Evolutionary conservation across 225 moss, liverwort and hornwort genomes (phyloP).

Genomic region (Takakia lepidozioides): DNA sequence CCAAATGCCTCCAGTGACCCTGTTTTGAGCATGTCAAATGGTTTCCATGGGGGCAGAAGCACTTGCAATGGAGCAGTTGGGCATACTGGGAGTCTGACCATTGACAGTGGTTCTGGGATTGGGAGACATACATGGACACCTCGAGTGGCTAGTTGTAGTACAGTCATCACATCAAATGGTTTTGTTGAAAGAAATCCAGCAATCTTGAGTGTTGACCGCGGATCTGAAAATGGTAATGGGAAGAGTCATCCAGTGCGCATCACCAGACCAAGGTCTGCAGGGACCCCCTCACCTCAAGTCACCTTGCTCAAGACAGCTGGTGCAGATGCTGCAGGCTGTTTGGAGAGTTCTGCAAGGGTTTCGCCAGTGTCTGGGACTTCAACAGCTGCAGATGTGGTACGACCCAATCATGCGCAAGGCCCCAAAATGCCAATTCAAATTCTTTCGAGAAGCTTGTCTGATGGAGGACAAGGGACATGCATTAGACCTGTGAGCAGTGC

Average conservation of each 20-base stretch:
- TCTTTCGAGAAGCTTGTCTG: slow-evolving; percentile 6
- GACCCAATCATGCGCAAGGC: slow-evolving; percentile 13
- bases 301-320: slow-evolving; percentile 19
- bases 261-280: slow-evolving; percentile 17
- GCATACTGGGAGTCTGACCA: slow-evolving; percentile 11
- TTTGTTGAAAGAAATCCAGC: slow-evolving; percentile 12
- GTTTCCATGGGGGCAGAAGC: slow-evolving; percentile 21
- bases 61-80: slow-evolving; percentile 24
- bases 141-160: slow-evolving; percentile 14
- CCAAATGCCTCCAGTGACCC: no score
- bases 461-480: slow-evolving; percentile 18
- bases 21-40: slow-evolving; percentile 20
- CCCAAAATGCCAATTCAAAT: slow-evolving; percentile 8
- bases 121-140: slow-evolving; percentile 47
- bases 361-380: neutral
- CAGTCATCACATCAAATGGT: slow-evolving; percentile 1
- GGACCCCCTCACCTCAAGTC: slow-evolving; percentile 22
- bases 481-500: slow-evolving; percentile 12
- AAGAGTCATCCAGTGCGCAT: slow-evolving; percentile 27
- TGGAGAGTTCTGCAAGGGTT: slow-evolving; percentile 15
- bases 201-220: slow-evolving; percentile 14
- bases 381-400: slow-evolving; percentile 12
- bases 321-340: slow-evolving; percentile 5
- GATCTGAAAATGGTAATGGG: slow-evolving; percentile 30
- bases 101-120: slow-evolving; percentile 29